These are phyloP conservation scores for Primulina huaijiensis DNA, from an alignment of 257 asterid genomes.

Conservation along the genomic window DNA sequence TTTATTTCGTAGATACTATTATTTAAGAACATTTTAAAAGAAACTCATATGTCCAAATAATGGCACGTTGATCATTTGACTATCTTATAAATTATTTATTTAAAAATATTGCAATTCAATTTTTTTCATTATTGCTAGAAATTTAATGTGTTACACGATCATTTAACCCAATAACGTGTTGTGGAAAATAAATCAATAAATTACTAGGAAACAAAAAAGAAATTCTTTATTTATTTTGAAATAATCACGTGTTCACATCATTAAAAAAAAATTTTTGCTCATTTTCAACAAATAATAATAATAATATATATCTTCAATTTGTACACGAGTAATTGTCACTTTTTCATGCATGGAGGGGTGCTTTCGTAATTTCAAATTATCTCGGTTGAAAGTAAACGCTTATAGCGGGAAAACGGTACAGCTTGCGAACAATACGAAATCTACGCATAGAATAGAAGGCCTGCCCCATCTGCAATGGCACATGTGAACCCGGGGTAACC, in stretches of 20 bases:
- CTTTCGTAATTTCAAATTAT: conserved; percentile 20
- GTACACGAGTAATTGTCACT: conserved; percentile 27
- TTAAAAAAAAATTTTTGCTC: too few species aligned
- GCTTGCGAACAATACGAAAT: conserved; percentile 36
- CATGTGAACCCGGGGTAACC: conserved; percentile 43
- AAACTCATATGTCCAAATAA: not conserved
- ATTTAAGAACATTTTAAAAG: too few species aligned
- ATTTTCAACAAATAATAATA: too few species aligned
- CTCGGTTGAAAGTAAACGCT: conserved; percentile 25
- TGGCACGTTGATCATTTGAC: not conserved
- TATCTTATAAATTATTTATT: too few species aligned
- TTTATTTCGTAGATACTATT: too few species aligned
- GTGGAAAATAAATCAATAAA: too few species aligned
- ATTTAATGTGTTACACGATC: too few species aligned
- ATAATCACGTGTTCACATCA: conserved; percentile 18
- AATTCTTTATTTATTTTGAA: conserved; percentile 4
- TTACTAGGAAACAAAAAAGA: not conserved
- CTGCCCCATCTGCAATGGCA: conserved; percentile 41
- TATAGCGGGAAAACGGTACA: conserved; percentile 45
- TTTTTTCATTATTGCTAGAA: not conserved
- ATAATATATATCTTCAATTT: conserved; percentile 18
- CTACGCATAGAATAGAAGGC: conserved; percentile 35
- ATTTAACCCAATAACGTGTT: too few species aligned
- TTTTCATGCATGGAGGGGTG: conserved; percentile 8
- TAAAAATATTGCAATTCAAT: not conserved